A percentile compares a stretch with the other conserved stretches of the same genome.
Evolutionary conservation across 2,329 filamentous ascomycete species (phyloP).

Genomic region (Domatiomyces catenatus): DNA sequence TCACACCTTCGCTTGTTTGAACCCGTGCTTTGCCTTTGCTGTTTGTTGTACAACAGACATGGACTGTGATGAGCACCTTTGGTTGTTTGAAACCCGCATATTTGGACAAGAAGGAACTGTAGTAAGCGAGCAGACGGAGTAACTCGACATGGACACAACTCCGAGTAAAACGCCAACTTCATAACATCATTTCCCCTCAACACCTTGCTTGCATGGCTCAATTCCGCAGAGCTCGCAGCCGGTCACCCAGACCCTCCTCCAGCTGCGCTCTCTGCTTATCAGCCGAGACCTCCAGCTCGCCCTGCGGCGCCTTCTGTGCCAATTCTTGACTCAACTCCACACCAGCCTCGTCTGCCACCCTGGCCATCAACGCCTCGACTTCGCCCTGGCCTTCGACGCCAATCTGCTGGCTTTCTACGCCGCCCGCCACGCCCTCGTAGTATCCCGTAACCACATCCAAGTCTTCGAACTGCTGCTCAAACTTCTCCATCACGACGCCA

Average conservation of each 20-base stretch:
- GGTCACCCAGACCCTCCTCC: conserved; percentile 21
- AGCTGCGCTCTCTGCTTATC: conserved; percentile 17
- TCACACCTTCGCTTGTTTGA: too few relatives aligned
- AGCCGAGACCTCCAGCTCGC: conserved; percentile 9
- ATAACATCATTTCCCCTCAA: neutral
- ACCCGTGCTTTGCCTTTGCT: too few relatives aligned
- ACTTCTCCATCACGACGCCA: conserved; percentile 50
- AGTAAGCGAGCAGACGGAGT: too few relatives aligned
- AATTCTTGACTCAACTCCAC: conserved; percentile 69
- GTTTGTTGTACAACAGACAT: too few relatives aligned
- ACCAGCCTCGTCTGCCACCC: conserved; percentile 77
- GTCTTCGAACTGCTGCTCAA: conserved; percentile 42
- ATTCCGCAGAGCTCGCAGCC: conserved; percentile 21
- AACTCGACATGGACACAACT: too few relatives aligned
- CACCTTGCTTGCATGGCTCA: conserved; percentile 4
- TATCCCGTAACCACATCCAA: conserved; percentile 44
- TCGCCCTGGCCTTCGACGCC: conserved; percentile 56
- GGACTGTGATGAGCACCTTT: too few relatives aligned
- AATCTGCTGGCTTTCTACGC: conserved; percentile 21
- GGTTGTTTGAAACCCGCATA: too few relatives aligned
- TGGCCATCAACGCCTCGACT: conserved; percentile 69
- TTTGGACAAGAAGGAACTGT: too few relatives aligned
- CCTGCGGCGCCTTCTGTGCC: conserved; percentile 16
- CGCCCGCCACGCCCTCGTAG: conserved; percentile 67
- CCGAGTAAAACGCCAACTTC: neutral